Evolutionary conservation across 257 asterid species (phyloP).

Genomic region (Catharanthus roseus): DNA sequence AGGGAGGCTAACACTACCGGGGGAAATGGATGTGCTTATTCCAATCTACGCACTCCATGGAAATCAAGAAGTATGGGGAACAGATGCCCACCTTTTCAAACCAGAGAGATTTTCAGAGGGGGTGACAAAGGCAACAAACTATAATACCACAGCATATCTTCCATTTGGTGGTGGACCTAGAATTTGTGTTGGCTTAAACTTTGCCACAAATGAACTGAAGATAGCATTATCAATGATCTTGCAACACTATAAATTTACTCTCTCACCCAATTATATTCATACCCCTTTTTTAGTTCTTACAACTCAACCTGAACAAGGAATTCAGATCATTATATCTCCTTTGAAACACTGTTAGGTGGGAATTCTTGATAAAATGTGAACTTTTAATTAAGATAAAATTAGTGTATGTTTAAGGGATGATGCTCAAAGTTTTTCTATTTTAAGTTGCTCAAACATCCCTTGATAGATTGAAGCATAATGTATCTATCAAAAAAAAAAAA

Average conservation of each 20-base stretch:
- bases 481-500: no score
- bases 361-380: no score
- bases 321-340: slow-evolving; percentile 18
- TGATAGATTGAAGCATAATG: no score
- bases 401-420: no score
- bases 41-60: slow-evolving; percentile 12
- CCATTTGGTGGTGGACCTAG: slow-evolving; percentile 30
- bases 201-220: slow-evolving; percentile 19
- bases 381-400: no score
- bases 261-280: neutral
- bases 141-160: slow-evolving; percentile 11
- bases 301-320: slow-evolving; percentile 19
- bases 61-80: slow-evolving; percentile 21
- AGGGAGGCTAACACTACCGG: slow-evolving; percentile 22
- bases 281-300: neutral
- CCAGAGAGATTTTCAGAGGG: slow-evolving; percentile 32
- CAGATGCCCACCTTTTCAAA: slow-evolving; percentile 17
- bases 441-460: no score
- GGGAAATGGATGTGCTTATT: slow-evolving; percentile 4
- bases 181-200: slow-evolving; percentile 28
- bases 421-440: no score
- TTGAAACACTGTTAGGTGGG: no score
- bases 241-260: neutral
- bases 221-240: slow-evolving; percentile 1
- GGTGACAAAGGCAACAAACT: slow-evolving; percentile 22